Evolutionary conservation across 2,329 filamentous ascomycete species (phyloP).

Genomic region (Aspergillus tanneri): DNA sequence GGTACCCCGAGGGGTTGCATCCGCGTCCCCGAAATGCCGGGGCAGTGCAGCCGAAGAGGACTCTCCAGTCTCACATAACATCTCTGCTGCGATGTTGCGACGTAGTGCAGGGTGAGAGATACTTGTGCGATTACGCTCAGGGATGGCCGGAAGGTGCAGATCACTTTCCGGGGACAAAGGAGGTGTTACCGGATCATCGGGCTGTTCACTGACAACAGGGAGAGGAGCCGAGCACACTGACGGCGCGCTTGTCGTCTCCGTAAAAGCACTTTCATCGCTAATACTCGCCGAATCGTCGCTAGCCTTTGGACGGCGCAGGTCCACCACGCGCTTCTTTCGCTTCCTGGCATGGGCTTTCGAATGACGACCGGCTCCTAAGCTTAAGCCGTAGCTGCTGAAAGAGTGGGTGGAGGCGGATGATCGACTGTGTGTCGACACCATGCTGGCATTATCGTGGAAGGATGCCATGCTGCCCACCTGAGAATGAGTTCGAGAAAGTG

Average conservation of each 20-base stretch:
- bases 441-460: slow-evolving; percentile 69
- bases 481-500: slow-evolving; percentile 63
- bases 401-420: slow-evolving; percentile 35
- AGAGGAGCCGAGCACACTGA: slow-evolving; percentile 53
- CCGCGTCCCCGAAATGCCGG: slow-evolving; percentile 26
- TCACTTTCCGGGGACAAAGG: slow-evolving; percentile 47
- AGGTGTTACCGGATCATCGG: slow-evolving; percentile 56
- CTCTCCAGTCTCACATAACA: slow-evolving; percentile 25
- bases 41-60: slow-evolving; percentile 29
- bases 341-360: slow-evolving; percentile 45
- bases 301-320: slow-evolving; percentile 44
- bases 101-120: slow-evolving; percentile 27
- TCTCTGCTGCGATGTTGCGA: slow-evolving; percentile 23
- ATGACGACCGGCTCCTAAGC: slow-evolving; percentile 43
- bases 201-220: slow-evolving; percentile 60
- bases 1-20: slow-evolving; percentile 37
- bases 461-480: slow-evolving; percentile 67
- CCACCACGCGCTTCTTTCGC: slow-evolving; percentile 51
- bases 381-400: slow-evolving; percentile 42
- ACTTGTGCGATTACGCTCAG: slow-evolving; percentile 34
- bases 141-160: slow-evolving; percentile 33
- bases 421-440: slow-evolving; percentile 65
- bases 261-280: slow-evolving; percentile 43
- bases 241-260: slow-evolving; percentile 46
- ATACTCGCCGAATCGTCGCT: slow-evolving; percentile 43